These are phyloP conservation scores for Drechslerella coelobrocha DNA, from an alignment of 2,329 filamentous ascomycete genomes.

Conservation along the genomic window DNA sequence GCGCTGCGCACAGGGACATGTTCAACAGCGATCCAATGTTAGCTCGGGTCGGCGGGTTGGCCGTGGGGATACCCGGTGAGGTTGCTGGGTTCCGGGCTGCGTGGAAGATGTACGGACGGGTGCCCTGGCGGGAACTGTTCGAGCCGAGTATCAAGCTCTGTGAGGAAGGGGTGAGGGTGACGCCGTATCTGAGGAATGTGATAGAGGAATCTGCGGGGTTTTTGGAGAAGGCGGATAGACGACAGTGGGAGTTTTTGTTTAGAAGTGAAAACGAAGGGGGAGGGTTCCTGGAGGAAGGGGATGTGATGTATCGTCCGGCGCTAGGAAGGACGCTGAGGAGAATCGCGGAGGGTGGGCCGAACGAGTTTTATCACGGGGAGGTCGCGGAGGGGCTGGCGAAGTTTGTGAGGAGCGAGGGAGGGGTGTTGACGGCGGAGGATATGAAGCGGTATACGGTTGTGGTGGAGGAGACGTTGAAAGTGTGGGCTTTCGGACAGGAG, in stretches of 20 bases:
- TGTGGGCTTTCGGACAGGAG: constrained; percentile 52
- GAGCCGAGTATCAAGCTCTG: constrained; percentile 52
- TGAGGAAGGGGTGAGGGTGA: constrained; percentile 50
- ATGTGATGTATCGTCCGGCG: constrained; percentile 52
- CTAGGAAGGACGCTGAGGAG: constrained; percentile 51
- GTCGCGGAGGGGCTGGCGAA: constrained; percentile 49
- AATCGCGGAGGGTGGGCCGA: constrained; percentile 48
- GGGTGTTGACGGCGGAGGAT: constrained; percentile 53
- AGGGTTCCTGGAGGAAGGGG: constrained; percentile 47
- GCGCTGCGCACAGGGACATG: constrained; percentile 52
- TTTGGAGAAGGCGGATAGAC: constrained; percentile 42
- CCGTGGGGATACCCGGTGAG: constrained; percentile 53
- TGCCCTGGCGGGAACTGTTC: constrained; percentile 54
- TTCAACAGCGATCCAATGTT: constrained; percentile 50
- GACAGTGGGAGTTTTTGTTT: constrained; percentile 53
- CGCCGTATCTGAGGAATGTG: constrained; percentile 32
- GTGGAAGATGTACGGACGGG: constrained; percentile 52
- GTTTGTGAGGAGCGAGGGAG: constrained; percentile 48
- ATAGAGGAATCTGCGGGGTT: constrained; percentile 49
- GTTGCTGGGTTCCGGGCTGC: constrained; percentile 52
- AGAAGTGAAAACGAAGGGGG: constrained; percentile 29
- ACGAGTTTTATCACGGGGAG: constrained; percentile 53
- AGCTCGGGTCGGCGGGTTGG: constrained; percentile 52
- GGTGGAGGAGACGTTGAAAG: constrained; percentile 52
- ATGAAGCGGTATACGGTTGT: constrained; percentile 51